phyloP scores from a whole-genome alignment of 1,139 yeast species.

The Wickerhamomyces sp. region DNA sequence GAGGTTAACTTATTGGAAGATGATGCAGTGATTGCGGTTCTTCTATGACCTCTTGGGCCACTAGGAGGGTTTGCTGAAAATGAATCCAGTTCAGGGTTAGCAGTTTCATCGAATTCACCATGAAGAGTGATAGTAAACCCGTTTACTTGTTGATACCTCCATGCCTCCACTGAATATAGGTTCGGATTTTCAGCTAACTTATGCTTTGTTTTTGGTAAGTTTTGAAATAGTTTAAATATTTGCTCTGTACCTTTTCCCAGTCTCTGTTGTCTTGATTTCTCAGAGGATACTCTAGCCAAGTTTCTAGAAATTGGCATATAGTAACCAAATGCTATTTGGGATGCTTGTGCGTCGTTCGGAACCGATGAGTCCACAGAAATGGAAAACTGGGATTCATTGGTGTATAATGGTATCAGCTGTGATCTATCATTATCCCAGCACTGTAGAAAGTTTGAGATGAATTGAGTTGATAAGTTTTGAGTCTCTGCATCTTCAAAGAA shows the following conservation, averaged over 20 bases:
- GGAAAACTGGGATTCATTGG: constrained; percentile 82
- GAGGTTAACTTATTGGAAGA: constrained; percentile 43
- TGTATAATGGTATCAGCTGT: constrained; percentile 69
- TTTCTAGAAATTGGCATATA: constrained; percentile 75
- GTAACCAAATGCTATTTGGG: constrained; percentile 53
- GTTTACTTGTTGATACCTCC: constrained; percentile 64
- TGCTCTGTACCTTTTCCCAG: constrained; percentile 69
- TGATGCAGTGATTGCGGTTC: constrained; percentile 22
- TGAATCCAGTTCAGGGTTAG: constrained; percentile 41
- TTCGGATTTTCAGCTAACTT: constrained; percentile 58
- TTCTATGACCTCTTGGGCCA: constrained; percentile 29
- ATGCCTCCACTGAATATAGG: constrained; percentile 73
- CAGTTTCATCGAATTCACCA: constrained; percentile 76
- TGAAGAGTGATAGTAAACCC: constrained; percentile 79
- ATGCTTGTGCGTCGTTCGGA: constrained; percentile 33
- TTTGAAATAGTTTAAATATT: constrained; percentile 56
- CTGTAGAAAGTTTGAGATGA: constrained; percentile 68
- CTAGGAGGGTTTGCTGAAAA: constrained; percentile 9
- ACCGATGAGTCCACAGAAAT: constrained; percentile 49
- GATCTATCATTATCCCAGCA: constrained; percentile 79
- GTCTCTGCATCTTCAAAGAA: constrained; percentile 82
- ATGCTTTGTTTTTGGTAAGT: constrained; percentile 75
- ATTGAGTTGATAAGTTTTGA: constrained; percentile 66
- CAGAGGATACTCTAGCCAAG: constrained; percentile 61
- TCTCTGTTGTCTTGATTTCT: constrained; percentile 49